Evolutionary conservation across 225 moss, liverwort and hornwort genomes (phyloP).

Genomic region (Straminergon stramineum): DNA sequence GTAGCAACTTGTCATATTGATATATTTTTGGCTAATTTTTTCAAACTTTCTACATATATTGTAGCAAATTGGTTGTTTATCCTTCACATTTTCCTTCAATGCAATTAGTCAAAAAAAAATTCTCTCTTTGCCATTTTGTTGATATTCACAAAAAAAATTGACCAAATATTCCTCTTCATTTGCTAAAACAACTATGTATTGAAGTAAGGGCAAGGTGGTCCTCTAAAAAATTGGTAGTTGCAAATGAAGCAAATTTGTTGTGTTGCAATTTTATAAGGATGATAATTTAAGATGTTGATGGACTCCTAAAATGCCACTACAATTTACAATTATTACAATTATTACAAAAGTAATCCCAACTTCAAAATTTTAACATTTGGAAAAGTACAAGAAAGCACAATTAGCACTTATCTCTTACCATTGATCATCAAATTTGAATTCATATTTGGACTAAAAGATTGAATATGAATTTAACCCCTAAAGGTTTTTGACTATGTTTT

Average conservation of each 20-base stretch:
- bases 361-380: too few species aligned
- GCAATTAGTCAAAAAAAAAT: not conserved
- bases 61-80: not conserved
- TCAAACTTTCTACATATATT: not conserved
- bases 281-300: not conserved
- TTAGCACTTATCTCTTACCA: not conserved
- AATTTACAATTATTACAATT: too few species aligned
- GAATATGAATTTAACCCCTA: not conserved
- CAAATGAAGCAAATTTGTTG: not conserved
- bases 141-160: too few species aligned
- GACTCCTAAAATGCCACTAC: too few species aligned
- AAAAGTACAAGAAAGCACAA: not conserved
- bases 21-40: not conserved
- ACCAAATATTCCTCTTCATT: not conserved
- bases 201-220: not conserved
- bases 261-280: not conserved
- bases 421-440: not conserved
- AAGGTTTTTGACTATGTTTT: too few species aligned
- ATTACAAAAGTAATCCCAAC: too few species aligned
- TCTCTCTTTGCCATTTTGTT: not conserved
- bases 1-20: not conserved
- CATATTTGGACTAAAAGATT: too few species aligned
- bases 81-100: not conserved
- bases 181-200: not conserved
- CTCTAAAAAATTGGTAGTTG: not conserved